Conservation (phyloP, 2,329 filamentous ascomycete species). For the Colletotrichum acutatum region DNA sequence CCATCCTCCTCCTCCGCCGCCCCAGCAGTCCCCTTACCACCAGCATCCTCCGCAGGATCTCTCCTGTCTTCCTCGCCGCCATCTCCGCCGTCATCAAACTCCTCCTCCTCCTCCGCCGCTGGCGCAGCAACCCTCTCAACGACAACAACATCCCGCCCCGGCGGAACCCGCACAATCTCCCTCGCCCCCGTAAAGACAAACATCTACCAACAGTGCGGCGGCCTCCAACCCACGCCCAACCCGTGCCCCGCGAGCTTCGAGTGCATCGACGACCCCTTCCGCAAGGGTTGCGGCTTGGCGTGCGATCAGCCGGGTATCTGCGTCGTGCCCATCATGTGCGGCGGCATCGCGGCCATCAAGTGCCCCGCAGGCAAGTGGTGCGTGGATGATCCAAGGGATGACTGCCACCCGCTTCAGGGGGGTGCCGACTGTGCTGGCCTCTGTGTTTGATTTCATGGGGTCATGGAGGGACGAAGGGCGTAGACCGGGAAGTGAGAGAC, state of each 20-base stretch:
- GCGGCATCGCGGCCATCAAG: constrained; percentile 40
- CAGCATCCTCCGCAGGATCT: not conserved
- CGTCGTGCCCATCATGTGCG: constrained; percentile 38
- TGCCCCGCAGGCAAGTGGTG: constrained; percentile 43
- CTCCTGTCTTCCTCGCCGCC: not conserved
- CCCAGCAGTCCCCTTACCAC: not conserved
- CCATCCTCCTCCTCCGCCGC: not conserved
- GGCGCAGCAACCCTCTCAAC: not conserved
- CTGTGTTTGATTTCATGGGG: constrained; percentile 40
- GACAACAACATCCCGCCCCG: not conserved
- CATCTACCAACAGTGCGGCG: constrained; percentile 47
- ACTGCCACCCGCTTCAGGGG: constrained; percentile 42
- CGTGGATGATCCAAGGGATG: constrained; percentile 43
- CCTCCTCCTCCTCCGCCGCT: too few relatives aligned
- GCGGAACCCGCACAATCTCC: not conserved
- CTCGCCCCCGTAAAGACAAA: constrained; percentile 7
- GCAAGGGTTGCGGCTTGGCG: constrained; percentile 45
- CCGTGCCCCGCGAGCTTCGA: constrained; percentile 40
- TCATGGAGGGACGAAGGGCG: not conserved
- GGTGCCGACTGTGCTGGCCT: constrained; percentile 46
- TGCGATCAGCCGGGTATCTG: constrained; percentile 50
- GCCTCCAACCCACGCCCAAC: constrained; percentile 39
- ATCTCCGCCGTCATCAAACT: not conserved
- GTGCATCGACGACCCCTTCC: constrained; percentile 49
- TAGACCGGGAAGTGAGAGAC: not conserved